phyloP scores from a whole-genome alignment of 148 eudicot genomes.

The Amaranthus hypochondriacus region DNA sequence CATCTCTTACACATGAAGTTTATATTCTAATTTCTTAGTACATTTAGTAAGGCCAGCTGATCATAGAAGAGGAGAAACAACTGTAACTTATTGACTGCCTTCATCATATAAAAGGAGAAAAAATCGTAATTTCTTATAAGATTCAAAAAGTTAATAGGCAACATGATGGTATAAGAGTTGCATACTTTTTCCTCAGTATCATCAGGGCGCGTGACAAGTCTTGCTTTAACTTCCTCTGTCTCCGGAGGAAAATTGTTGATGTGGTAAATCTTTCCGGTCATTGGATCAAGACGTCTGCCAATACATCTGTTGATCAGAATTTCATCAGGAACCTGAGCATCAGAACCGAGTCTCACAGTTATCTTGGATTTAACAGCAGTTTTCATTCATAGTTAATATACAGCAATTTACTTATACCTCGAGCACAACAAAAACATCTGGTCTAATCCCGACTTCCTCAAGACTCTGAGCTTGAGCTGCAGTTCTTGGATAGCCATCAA shows the following conservation, averaged over 20 bases:
- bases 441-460: conserved; percentile 66
- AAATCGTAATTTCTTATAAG: not conserved
- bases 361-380: not conserved
- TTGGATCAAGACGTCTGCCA: conserved; percentile 90
- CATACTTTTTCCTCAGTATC: conserved; percentile 85
- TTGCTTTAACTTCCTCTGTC: conserved; percentile 65
- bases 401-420: conserved; percentile 41
- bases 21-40: too few relatives aligned
- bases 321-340: conserved; percentile 88
- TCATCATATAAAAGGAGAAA: too few relatives aligned
- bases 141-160: not conserved
- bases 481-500: conserved; percentile 94
- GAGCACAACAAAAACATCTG: conserved; percentile 72
- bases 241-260: conserved; percentile 72
- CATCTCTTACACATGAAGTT: not conserved
- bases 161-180: not conserved
- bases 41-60: too few relatives aligned
- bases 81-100: too few relatives aligned
- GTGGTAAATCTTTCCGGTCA: conserved; percentile 89
- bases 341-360: conserved; percentile 24
- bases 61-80: too few relatives aligned
- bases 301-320: conserved; percentile 88
- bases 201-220: conserved; percentile 87
- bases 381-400: not conserved
- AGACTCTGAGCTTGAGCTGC: conserved; percentile 79